These are phyloP conservation scores for Emergomyces pasteurianus DNA, from an alignment of 2,329 filamentous ascomycete species.

Conservation along the genomic window DNA sequence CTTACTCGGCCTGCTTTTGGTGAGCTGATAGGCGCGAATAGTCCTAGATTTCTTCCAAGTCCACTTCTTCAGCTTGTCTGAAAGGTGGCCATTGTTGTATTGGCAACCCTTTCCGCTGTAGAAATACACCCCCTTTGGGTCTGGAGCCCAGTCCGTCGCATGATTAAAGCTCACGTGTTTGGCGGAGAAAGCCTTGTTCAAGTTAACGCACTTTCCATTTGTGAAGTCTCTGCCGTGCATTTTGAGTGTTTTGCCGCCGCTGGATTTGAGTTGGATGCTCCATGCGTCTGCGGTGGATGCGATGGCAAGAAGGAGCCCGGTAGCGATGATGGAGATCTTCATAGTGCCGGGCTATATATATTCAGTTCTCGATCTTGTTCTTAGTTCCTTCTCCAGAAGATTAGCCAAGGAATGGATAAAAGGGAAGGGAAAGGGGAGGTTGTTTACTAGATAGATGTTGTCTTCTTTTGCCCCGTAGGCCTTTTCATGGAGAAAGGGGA, in stretches of 20 bases:
- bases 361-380: neutral
- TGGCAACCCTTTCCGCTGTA: neutral
- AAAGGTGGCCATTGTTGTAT: neutral
- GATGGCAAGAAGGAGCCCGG: neutral
- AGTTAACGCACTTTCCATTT: neutral
- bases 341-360: neutral
- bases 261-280: neutral
- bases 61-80: neutral
- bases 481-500: neutral
- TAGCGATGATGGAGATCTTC: neutral
- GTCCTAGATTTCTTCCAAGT: neutral
- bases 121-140: neutral
- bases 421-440: neutral
- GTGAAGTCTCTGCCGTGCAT: neutral
- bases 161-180: neutral
- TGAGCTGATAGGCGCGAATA: neutral
- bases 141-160: neutral
- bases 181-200: neutral
- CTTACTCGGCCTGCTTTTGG: neutral
- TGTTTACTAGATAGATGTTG: neutral
- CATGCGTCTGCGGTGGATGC: neutral
- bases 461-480: neutral
- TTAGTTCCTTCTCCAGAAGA: neutral
- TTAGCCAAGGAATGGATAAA: neutral
- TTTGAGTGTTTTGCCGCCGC: neutral